Evolutionary conservation across 768 basidiomycete species (phyloP), one percentile per base, ranked within the genome.

Genomic region (Austroboletus eburneus): DNA sequence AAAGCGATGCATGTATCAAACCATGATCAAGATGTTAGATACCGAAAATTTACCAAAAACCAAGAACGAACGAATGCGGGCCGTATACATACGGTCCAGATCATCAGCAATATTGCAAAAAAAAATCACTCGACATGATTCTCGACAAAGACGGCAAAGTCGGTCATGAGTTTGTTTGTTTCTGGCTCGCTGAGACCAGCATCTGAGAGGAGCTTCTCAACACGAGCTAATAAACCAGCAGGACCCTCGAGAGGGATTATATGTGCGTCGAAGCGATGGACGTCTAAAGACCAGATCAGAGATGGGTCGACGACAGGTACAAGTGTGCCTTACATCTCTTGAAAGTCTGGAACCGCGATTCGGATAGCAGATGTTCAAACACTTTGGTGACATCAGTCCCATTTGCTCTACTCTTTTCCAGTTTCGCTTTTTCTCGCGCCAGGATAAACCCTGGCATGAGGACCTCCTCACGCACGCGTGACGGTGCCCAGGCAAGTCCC

Each of bases 221-320:
- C 81, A 35, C 76, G 78, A 22, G 72, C 59, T n/a, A 87, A 70
- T 34, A 90, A 79, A 18, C 87, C 87, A 25, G 69, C 72, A 10
- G 85, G 78, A 14, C 87, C 87, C 48, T 89, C 84, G 41, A 89
- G 80, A 3, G 85, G 81, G 39, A 90, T 88, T 35, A 78, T 72
- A 50, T 83, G 78, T 17, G 81, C 81, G 61, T 89, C 87, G 57
- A 84, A 89, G 49, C 79, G 79, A 59, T 80, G 80, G 14, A 88
- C 82, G 66, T 85, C 86, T 88, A 23, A 24, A 45, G 2, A 30
- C 9, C 7, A 59, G 39, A 39, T 57, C 43, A 45, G 42, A 35
- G 34, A 6, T 4, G 16, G 17, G 17, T 35, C 34, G 39, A 50
- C 55, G 22, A 39, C 43, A 32, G 29, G 27, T 27, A 12, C 12